phyloP scores from a whole-genome alignment of 331 rosid species.

The Acacia pycnantha region DNA sequence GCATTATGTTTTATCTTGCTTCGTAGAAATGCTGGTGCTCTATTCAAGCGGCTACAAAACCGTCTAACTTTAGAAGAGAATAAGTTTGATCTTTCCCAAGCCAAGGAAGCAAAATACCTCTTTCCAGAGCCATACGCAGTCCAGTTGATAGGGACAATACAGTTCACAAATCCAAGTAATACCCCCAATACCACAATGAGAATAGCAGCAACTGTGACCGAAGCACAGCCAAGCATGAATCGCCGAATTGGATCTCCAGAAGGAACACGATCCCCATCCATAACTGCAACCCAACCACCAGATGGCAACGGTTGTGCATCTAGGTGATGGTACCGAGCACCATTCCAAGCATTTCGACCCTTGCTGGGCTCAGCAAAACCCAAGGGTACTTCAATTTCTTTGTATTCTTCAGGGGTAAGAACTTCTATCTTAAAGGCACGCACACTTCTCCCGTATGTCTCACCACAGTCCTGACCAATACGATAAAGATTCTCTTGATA shows the following conservation, averaged over 20 bases:
- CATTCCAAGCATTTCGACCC: slow-evolving; percentile 96
- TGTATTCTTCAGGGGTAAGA: slow-evolving; percentile 64
- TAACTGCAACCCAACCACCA: slow-evolving; percentile 89
- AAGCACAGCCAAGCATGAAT: slow-evolving; percentile 72
- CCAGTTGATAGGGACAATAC: slow-evolving; percentile 84
- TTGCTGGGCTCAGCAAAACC: slow-evolving; percentile 70
- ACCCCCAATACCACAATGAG: slow-evolving; percentile 73
- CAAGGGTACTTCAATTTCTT: slow-evolving; percentile 77
- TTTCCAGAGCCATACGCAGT: slow-evolving; percentile 58
- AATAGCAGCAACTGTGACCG: slow-evolving; percentile 62
- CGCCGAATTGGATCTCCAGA: slow-evolving; percentile 80
- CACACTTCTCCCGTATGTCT: slow-evolving; percentile 79
- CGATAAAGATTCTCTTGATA: slow-evolving; percentile 80
- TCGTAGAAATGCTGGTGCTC: slow-evolving; percentile 65
- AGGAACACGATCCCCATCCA: slow-evolving; percentile 98
- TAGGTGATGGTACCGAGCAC: slow-evolving; percentile 87
- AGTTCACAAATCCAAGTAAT: slow-evolving; percentile 81
- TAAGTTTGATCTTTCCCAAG: slow-evolving; percentile 71
- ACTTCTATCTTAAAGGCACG: slow-evolving; percentile 77
- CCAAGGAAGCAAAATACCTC: slow-evolving; percentile 46
- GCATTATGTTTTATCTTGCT: slow-evolving; percentile 70
- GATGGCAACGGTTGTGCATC: slow-evolving; percentile 83
- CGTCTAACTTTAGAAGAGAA: slow-evolving; percentile 67
- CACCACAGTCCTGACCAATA: slow-evolving; percentile 88
- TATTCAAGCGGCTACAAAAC: slow-evolving; percentile 83